Base-by-base conservation (phyloP, 2,329 filamentous ascomycete species). In the Cercospora zeae-maydis region DNA sequence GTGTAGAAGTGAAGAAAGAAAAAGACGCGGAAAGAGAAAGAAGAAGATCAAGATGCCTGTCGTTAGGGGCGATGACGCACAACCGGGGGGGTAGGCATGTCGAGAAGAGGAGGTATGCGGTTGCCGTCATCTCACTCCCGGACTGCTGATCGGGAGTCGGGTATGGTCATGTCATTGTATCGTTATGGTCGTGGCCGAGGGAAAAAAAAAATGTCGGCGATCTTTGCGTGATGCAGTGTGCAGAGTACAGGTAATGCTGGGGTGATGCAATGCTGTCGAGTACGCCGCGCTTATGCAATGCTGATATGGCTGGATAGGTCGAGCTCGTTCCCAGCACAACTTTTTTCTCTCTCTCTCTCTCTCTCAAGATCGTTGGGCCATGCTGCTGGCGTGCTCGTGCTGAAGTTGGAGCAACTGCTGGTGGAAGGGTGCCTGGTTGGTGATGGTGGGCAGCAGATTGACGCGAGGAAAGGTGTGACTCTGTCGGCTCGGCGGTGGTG, bases 401-500 rank as follows among this genome's bases (percentile, higher is more conserved):
- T 70, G 70, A 56, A 75, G 70, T 63, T 75, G 66, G 13, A 67
- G 67, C 62, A 75, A 62, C 21, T 72, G 70, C 60, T 72, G 68
- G 53, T 72, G 69, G 62, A 75, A 75, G 3, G 72, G 72, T 39
- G 69, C 64, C 45, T 72, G 72, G 53, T 73, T 71, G 61, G 56
- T 55, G 30, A 63, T 53, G 21, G 69, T 68, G 8, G 70, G 68
- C n/a, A 71, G 39, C 42, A 72, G 39, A 52, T 66, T 76, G 62
- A 76, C 76, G 56, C 80, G 77, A 14, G 80, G 80, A 63, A 82
- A 82, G 4, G 80, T 82, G 65, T 80, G 80, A 70, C 72, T 74
- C 56, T 75, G 74, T 19, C 72, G 67, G 37, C 70, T 70, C 1
- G 64, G 65, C 57, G 69, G 74, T 6, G 78, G 70, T 27, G 75